Percentiles rank a stretch among this genome's conserved stretches.
Evolutionary conservation across 169 alveolate species (phyloP).

Genomic region (Perkinsus marinus): DNA sequence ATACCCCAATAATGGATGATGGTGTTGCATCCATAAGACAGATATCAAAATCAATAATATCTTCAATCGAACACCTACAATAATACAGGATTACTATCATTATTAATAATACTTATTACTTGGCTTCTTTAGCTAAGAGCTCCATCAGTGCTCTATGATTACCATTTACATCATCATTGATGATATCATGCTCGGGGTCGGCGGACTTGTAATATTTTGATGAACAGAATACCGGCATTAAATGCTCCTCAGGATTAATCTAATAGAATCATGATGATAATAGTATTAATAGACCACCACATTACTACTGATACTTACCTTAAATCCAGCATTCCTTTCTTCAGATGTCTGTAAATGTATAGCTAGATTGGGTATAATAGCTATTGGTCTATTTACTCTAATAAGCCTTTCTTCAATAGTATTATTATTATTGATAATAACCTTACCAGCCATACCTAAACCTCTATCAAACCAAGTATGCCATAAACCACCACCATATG

Average conservation of each 20-base stretch:
- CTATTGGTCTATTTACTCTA: constrained; percentile 51
- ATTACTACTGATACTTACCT: no score
- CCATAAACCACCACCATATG: constrained; percentile 95
- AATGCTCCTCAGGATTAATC: constrained; percentile 49
- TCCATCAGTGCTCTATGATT: constrained; percentile 15
- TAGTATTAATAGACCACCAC: background rate
- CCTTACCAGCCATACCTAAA: constrained; percentile 81
- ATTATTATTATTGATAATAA: constrained; percentile 41
- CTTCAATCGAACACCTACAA: background rate
- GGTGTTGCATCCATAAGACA: constrained; percentile 74
- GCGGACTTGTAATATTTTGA: no score
- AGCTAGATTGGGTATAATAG: constrained; percentile 77
- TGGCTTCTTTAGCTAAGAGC: background rate
- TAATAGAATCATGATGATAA: background rate
- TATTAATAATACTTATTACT: background rate
- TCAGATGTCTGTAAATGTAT: constrained; percentile 72
- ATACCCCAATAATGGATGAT: constrained; percentile 64
- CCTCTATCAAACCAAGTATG: constrained; percentile 93
- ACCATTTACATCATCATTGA: constrained; percentile 27
- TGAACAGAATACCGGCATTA: constrained; percentile 60
- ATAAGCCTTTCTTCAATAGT: background rate
- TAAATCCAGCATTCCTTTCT: constrained; percentile 53
- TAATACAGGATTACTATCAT: background rate
- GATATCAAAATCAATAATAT: constrained; percentile 52
- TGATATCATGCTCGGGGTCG: no score